Evolutionary conservation across 345 rosid genomes (phyloP), one percentile per base, ranked within the genome.

Genomic region (Syzygium grande): DNA sequence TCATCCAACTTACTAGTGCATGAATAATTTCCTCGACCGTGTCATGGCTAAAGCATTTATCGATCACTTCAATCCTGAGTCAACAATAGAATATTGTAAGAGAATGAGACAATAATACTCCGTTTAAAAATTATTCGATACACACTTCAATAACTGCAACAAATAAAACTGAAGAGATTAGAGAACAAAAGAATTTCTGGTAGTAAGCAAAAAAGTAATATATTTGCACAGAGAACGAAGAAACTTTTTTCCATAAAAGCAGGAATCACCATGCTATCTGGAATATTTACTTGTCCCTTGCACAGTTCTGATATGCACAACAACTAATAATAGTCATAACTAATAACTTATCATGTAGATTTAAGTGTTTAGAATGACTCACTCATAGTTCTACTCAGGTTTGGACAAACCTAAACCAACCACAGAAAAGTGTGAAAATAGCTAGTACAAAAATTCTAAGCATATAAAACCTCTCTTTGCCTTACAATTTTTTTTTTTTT

Each of bases 21-120:
- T 94, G 93, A 84, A 94, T 89, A 87, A 98, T 98, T 92, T 98
- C 99, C 91, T 96, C 99, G 53, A 96, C 93, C 34, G 99, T 94
- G 89, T 95, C 99, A 90, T 93, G 96, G 87, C 97, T 85, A 87
- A 98, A 98, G 89, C 97, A 96, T 89, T 90, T 95, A 92, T 98
- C 99, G 58, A 98, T 94, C 86, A 89, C 88, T 88, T 95, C 94
- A 49, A 49, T 49, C 51, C 51, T 7, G 51, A 49, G 51, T 49
- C 9, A 49, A 85, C 68, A 85, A 51, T 53, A 59, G 88, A 25
- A 27, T 53, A 84, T 49, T 49, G 51, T 49, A 49, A 49, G 51
- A 49, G 51, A 49, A 49, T 11, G 9, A 49, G 51, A 49, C 2
- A 49, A 49, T 8, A 23, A 79, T 21, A 79, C 13, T 3, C 46